Evolutionary conservation across 2,329 filamentous ascomycete species (phyloP), one percentile per base, ranked within the genome.

Genomic region (Xylariaceae sp.): DNA sequence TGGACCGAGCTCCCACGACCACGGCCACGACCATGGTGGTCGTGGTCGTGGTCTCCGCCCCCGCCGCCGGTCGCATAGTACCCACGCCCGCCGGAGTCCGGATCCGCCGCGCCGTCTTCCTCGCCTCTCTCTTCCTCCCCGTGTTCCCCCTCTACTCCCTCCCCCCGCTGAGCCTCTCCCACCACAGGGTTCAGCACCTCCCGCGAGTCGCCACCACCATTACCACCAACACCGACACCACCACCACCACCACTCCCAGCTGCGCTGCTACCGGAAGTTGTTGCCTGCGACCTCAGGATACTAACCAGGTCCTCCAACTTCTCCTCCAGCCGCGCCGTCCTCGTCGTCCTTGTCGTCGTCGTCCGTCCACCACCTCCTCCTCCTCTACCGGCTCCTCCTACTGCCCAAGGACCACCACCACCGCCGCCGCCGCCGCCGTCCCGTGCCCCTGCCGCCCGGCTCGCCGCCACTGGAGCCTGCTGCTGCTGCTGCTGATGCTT

Each of bases 241-340:
- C n/a, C n/a, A n/a, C n/a, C n/a, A n/a, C n/a, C n/a, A n/a, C n/a
- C n/a, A n/a, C n/a, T n/a, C n/a, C n/a, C n/a, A n/a, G n/a, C n/a
- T n/a, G n/a, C n/a, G n/a, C n/a, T n/a, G n/a, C n/a, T n/a, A n/a
- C n/a, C n/a, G n/a, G n/a, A n/a, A n/a, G n/a, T n/a, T n/a, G n/a
- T n/a, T 8, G 49, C 43, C 23, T 54, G 52, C n/a, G 48, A 47
- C 27, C 46, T 42, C 25, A 56, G 44, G 17, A 55, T 44, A 5
- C 45, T 40, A 5, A 55, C 49, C n/a, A 56, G 32, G 14, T 50
- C 48, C 21, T 56, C 53, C 4, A 55, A 43, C 26, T 51, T 53
- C 33, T 55, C 48, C 36, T 56, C 52, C 3, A 55, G 49, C 30
- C 49, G 46, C 12, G 50, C 47, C 6, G 50, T 39, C 19, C 44